Evolutionary conservation across 106 monocot genomes (phyloP).

Genomic region (Dendrobium catenatum): DNA sequence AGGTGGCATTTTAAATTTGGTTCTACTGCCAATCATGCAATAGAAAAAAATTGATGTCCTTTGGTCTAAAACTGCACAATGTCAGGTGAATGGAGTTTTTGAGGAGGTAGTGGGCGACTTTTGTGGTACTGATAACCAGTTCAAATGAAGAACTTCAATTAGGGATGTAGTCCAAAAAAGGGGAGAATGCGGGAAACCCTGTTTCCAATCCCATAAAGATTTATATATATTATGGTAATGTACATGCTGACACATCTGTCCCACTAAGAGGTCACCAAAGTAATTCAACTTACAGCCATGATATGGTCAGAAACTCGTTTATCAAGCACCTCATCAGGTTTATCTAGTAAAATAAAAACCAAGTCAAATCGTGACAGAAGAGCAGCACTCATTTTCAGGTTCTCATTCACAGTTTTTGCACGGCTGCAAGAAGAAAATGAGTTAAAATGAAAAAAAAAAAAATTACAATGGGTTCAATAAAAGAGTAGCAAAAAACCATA

Average conservation of each 20-base stretch:
- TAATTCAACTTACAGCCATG: conserved; percentile 76
- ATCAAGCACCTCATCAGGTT: conserved; percentile 91
- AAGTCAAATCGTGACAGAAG: conserved; percentile 97
- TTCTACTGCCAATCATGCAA: neutral
- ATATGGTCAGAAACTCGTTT: conserved; percentile 98
- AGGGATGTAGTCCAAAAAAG: neutral
- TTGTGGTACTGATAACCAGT: neutral
- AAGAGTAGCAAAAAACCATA: neutral
- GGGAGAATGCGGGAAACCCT: neutral
- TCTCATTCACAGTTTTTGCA: conserved; percentile 98
- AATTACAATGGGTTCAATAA: neutral
- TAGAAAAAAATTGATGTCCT: neutral
- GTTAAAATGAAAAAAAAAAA: neutral
- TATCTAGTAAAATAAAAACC: conserved; percentile 94
- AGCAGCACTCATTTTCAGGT: conserved; percentile 94
- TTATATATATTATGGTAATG: neutral
- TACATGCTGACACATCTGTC: neutral
- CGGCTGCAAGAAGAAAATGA: conserved; percentile 49
- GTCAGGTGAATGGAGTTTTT: neutral
- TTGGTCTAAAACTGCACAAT: neutral
- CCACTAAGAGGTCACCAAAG: neutral
- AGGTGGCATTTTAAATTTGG: neutral
- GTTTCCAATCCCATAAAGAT: neutral
- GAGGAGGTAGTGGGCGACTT: neutral
- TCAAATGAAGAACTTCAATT: neutral